A percentile compares a stretch with the other conserved stretches of the same genome.
Evolutionary conservation across 2,329 filamentous ascomycete genomes (phyloP).

Genomic region (Scytalidium sp.): DNA sequence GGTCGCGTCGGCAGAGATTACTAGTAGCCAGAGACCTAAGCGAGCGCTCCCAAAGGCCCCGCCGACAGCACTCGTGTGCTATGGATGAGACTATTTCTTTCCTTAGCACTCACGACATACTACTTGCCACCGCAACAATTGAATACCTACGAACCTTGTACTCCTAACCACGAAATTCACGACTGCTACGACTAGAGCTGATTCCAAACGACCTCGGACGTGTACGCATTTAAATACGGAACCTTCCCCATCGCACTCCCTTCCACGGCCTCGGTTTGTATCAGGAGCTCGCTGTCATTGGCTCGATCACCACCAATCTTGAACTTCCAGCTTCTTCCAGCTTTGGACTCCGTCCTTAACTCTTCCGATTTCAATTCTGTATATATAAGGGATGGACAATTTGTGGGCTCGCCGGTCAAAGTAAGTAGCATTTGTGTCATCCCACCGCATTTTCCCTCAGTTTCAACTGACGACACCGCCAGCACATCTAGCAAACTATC

Average conservation of each 20-base stretch:
- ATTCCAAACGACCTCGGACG: not conserved
- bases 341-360: constrained; percentile 2
- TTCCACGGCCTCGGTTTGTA: not conserved
- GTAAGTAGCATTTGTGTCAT: constrained; percentile 41
- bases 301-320: not conserved
- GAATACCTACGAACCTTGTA: not conserved
- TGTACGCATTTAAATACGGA: not conserved
- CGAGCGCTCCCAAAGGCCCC: not conserved
- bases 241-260: not conserved
- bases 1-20: constrained; percentile 3
- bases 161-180: not conserved
- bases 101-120: not conserved
- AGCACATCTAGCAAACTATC: constrained; percentile 72
- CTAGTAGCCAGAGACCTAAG: not conserved
- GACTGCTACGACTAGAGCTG: not conserved
- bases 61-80: not conserved
- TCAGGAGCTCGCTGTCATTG: not conserved
- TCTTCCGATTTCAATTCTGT: not conserved
- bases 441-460: constrained; percentile 1
- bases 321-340: no score
- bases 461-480: constrained; percentile 17
- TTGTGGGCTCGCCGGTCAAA: constrained; percentile 81
- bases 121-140: not conserved
- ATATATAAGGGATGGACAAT: constrained; percentile 27
- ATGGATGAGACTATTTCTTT: not conserved